Evolutionary conservation across 2,329 filamentous ascomycete genomes (phyloP), one percentile per base, ranked within the genome.

Genomic region (Cyclaneusma minus): DNA sequence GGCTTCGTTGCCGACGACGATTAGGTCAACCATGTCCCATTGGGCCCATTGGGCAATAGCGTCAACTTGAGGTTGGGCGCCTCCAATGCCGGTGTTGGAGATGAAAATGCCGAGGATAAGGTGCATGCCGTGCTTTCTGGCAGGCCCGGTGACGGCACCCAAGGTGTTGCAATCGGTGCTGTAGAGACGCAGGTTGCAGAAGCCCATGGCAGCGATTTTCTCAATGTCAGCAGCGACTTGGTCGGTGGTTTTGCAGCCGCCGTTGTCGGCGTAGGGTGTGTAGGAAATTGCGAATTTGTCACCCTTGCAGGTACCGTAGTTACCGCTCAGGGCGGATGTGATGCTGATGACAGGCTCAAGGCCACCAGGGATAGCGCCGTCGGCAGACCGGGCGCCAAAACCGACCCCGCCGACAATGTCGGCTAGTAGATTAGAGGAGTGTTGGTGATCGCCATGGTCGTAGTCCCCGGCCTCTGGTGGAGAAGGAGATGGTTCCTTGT

Each of bases 1-100:
- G 40, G 79, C 75, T 66, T 95, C 87, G 64, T 95, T 95, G 55
- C 83, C 85, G 39, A 92, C 68, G 16, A 89, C 77, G 37, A 92
- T 61, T 43, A 92, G 69, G 48, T 78, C 68, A 39, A 93, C 76
- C 25, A 80, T 50, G 34, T 72, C 64, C 73, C 76, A 92, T 52
- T 79, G 55, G 35, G 56, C 67, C 72, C 83, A 93, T 33, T 51
- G 43, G 52, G 68, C 61, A 51, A 94, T 78, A 34, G 70, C 68
- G 16, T 63, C 55, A 33, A 94, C 64, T 64, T 95, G 85, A 9
- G 35, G 22, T 9, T 29, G 58, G 40, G 83, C 73, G 29, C 66
- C 69, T 30, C 65, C 58, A 45, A 58, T 57, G 39, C 48, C 48
- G 47, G 73, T 60, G 37, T 55, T 58, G 55, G 77, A 73, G 51